Evolutionary conservation across 2,329 filamentous ascomycete genomes (phyloP).

Genomic region (Fusarium foetens): DNA sequence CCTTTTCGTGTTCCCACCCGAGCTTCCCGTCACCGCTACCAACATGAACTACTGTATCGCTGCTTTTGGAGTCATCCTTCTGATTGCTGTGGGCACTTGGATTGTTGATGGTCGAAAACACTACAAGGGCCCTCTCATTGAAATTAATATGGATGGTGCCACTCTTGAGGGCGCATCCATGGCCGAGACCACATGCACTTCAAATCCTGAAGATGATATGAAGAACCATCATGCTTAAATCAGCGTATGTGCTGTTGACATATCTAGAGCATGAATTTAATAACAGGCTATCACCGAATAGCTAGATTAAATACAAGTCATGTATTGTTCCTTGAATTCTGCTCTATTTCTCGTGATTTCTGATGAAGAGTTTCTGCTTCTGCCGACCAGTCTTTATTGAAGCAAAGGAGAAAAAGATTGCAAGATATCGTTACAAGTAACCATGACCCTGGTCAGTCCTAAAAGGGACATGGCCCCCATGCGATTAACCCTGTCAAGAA

Average conservation of each 20-base stretch:
- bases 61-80: slow-evolving; percentile 59
- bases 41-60: slow-evolving; percentile 74
- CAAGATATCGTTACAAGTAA: neutral
- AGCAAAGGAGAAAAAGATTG: neutral
- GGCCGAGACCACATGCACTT: slow-evolving; percentile 34
- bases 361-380: neutral
- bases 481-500: neutral
- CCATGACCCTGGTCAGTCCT: neutral
- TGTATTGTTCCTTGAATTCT: neutral
- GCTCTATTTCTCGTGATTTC: neutral
- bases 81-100: slow-evolving; percentile 58
- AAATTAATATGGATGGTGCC: slow-evolving; percentile 31
- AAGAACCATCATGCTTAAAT: slow-evolving; percentile 5
- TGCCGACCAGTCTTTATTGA: neutral
- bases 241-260: neutral
- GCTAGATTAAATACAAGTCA: neutral
- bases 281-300: neutral
- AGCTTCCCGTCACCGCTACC: slow-evolving; percentile 68
- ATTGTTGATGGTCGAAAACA: slow-evolving; percentile 61
- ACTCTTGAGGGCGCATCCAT: slow-evolving; percentile 31
- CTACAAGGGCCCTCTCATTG: slow-evolving; percentile 52
- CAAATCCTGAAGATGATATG: slow-evolving; percentile 26
- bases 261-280: neutral
- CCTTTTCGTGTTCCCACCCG: slow-evolving; percentile 79
- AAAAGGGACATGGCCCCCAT: neutral